Percentiles rank a stretch among this genome's conserved stretches.
Conservation (phyloP, 2,329 filamentous ascomycete species). For the Thelonectria rubi region DNA sequence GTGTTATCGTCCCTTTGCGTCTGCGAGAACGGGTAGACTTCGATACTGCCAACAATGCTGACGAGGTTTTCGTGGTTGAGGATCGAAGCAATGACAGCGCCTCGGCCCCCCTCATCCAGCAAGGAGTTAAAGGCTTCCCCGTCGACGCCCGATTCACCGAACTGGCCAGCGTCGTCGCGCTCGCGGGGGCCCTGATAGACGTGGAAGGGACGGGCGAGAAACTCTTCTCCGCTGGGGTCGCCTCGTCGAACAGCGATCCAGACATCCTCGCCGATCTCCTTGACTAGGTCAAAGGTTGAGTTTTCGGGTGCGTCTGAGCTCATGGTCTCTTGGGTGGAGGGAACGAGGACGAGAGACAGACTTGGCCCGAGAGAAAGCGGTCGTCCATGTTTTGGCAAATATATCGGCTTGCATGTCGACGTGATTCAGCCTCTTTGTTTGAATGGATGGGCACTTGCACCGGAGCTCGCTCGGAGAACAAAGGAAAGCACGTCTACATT, state of each 20-base stretch:
- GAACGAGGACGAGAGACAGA: neutral
- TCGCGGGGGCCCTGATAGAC: neutral
- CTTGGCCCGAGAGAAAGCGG: slow-evolving; percentile 2
- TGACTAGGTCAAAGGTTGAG: slow-evolving; percentile 44
- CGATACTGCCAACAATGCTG: slow-evolving; percentile 52
- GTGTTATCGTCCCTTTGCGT: slow-evolving; percentile 19
- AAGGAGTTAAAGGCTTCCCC: slow-evolving; percentile 11
- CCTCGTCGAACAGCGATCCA: slow-evolving; percentile 45
- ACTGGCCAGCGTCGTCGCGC: neutral
- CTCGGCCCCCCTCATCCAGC: slow-evolving; percentile 44
- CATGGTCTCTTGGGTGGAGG: slow-evolving; percentile 1
- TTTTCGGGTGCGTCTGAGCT: neutral
- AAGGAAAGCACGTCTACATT: slow-evolving; percentile 27
- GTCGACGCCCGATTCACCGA: neutral
- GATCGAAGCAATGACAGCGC: slow-evolving; percentile 46
- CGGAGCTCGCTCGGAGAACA: slow-evolving; percentile 27
- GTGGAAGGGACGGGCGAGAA: slow-evolving; percentile 44
- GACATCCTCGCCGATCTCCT: slow-evolving; percentile 40
- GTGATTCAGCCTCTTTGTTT: neutral
- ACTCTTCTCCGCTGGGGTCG: slow-evolving; percentile 45
- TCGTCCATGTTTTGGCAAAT: neutral
- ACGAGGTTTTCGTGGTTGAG: slow-evolving; percentile 62
- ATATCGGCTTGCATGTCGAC: slow-evolving; percentile 7
- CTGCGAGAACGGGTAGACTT: slow-evolving; percentile 32
- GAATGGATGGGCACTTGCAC: neutral